phyloP scores from a whole-genome alignment of 2,329 filamentous ascomycete genomes.

The Ilyonectria robusta region DNA sequence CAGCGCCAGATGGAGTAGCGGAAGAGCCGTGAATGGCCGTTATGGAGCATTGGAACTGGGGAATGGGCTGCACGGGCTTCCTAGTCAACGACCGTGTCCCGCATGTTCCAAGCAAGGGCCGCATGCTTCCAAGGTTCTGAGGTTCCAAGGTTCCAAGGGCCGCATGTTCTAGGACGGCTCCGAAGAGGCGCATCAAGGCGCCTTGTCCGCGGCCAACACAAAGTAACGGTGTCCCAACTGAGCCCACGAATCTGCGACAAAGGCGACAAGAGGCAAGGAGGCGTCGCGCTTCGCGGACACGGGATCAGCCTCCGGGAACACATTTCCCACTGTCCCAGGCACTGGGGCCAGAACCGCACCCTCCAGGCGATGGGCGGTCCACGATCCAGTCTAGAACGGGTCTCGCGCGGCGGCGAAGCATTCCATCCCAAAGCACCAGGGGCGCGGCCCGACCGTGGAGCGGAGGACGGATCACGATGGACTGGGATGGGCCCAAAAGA shows the following conservation, averaged over 20 bases:
- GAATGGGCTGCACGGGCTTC: slow-evolving; percentile 15
- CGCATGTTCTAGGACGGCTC: neutral
- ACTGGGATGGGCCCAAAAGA: neutral
- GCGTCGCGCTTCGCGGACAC: slow-evolving; percentile 3
- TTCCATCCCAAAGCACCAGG: slow-evolving; percentile 21
- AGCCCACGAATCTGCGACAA: neutral
- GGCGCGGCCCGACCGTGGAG: slow-evolving; percentile 14
- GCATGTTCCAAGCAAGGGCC: slow-evolving; percentile 1
- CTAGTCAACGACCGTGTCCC: slow-evolving; percentile 12
- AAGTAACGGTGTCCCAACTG: neutral
- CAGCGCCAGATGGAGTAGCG: slow-evolving; percentile 5
- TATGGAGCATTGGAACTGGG: slow-evolving; percentile 13
- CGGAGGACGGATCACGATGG: slow-evolving; percentile 5
- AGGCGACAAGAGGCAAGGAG: slow-evolving; percentile 7
- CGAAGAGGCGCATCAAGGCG: slow-evolving; percentile 5
- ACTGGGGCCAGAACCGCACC: neutral
- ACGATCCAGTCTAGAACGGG: slow-evolving; percentile 19
- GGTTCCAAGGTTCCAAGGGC: neutral
- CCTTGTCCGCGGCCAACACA: slow-evolving; percentile 19
- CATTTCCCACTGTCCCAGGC: neutral
- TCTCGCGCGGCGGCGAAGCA: slow-evolving; percentile 13
- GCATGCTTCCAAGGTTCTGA: neutral
- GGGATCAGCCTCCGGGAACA: slow-evolving; percentile 1
- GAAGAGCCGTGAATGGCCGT: neutral
- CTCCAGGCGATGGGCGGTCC: neutral